Evolutionary conservation across 352 stramenopile species (phyloP).

Genomic region (Phytophthora lateralis): DNA sequence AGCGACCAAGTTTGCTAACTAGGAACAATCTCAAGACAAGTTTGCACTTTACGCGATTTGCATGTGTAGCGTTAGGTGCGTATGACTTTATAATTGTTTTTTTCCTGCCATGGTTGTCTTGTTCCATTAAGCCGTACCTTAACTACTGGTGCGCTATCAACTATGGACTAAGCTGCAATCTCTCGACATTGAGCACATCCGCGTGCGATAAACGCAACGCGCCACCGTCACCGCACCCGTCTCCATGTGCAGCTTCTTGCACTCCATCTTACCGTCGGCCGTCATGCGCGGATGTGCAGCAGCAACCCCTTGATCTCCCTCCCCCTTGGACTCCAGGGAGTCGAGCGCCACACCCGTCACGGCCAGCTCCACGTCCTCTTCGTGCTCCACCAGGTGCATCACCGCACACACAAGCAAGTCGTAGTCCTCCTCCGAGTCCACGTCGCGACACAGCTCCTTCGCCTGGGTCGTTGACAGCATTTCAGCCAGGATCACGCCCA

Average conservation of each 20-base stretch:
- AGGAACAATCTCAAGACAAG: too few relatives aligned
- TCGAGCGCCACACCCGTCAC: slow-evolving; percentile 47
- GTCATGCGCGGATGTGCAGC: slow-evolving; percentile 50
- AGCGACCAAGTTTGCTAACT: too few relatives aligned
- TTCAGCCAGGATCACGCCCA: slow-evolving; percentile 49
- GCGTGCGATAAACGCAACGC: slow-evolving; percentile 64
- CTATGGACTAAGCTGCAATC: too few relatives aligned
- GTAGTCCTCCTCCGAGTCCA: too few relatives aligned
- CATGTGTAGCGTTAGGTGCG: too few relatives aligned
- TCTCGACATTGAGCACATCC: slow-evolving; percentile 41
- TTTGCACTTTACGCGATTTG: neutral
- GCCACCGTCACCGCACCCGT: slow-evolving; percentile 49
- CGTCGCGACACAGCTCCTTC: slow-evolving; percentile 12
- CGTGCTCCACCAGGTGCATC: slow-evolving; percentile 19
- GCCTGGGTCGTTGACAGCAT: neutral
- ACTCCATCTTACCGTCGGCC: slow-evolving; percentile 45
- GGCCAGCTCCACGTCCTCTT: slow-evolving; percentile 43
- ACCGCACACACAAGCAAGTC: too few relatives aligned
- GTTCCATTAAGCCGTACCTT: too few relatives aligned
- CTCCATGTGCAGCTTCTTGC: slow-evolving; percentile 46
- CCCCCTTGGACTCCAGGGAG: slow-evolving; percentile 27
- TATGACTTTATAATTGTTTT: too few relatives aligned
- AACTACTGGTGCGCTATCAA: too few relatives aligned
- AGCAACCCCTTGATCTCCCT: slow-evolving; percentile 37
- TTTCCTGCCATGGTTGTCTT: too few relatives aligned